A percentile compares a stretch with the other conserved stretches of the same genome.
These are phyloP conservation scores for Copromyces sp. DNA, from an alignment of 495 filamentous ascomycete genomes.

Conservation along the genomic window DNA sequence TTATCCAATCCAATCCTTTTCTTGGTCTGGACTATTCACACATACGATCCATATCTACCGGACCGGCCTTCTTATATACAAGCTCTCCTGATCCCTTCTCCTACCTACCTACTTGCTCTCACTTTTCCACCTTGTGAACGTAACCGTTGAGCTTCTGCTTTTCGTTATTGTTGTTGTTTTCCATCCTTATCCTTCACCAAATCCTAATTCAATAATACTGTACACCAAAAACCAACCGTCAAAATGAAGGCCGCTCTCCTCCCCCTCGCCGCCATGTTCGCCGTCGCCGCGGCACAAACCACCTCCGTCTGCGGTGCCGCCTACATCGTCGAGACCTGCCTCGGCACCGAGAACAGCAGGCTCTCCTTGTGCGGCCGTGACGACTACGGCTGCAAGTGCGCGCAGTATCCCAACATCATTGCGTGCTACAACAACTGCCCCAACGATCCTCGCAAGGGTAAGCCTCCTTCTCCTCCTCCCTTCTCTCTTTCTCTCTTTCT, in stretches of 20 bases:
- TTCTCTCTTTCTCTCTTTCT: neutral
- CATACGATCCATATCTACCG: neutral
- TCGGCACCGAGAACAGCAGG: constrained; percentile 26
- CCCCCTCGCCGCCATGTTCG: constrained; percentile 21
- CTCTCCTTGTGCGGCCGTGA: constrained; percentile 22
- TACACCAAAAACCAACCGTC: neutral
- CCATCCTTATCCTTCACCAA: neutral
- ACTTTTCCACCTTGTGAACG: neutral
- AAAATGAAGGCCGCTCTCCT: constrained; percentile 30
- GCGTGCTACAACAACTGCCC: constrained; percentile 43
- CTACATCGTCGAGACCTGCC: constrained; percentile 36
- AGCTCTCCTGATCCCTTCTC: neutral
- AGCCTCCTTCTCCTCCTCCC: neutral
- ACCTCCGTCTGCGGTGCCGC: constrained; percentile 26
- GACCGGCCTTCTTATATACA: neutral
- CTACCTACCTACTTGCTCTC: neutral
- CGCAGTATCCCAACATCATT: constrained; percentile 25
- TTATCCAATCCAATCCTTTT: neutral
- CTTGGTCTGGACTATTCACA: neutral
- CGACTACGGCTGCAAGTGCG: constrained; percentile 35
- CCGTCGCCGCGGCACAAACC: constrained; percentile 20
- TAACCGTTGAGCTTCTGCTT: neutral
- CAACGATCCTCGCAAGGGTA: constrained; percentile 25
- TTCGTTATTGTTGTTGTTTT: neutral
- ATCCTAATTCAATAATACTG: neutral